These are phyloP conservation scores for Xylariales sp. DNA, from an alignment of 2,329 filamentous ascomycete genomes.

Conservation along the genomic window DNA sequence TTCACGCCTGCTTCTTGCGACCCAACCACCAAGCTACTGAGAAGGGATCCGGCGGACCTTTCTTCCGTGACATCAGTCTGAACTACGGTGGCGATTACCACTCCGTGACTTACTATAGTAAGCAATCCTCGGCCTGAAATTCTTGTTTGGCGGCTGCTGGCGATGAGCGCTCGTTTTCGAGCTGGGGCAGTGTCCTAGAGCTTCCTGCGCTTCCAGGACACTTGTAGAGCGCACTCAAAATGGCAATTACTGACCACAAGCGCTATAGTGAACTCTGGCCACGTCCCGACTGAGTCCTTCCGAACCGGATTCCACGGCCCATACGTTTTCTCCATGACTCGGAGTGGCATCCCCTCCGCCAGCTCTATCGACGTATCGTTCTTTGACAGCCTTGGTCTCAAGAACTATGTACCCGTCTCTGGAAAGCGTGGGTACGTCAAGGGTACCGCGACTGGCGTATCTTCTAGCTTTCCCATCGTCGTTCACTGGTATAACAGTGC, in stretches of 20 bases:
- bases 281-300: constrained; percentile 65
- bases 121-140: background rate
- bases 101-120: constrained; percentile 66
- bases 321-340: constrained; percentile 67
- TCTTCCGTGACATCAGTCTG: constrained; percentile 65
- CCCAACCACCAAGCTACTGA: constrained; percentile 63
- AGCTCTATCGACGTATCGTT: constrained; percentile 64
- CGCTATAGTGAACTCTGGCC: constrained; percentile 62
- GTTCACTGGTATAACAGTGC: constrained; percentile 67
- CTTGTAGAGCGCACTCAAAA: background rate
- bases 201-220: background rate
- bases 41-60: constrained; percentile 67
- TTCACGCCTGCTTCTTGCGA: constrained; percentile 49
- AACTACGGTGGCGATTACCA: constrained; percentile 64
- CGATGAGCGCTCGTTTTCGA: background rate
- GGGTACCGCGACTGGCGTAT: constrained; percentile 65
- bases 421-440: constrained; percentile 62
- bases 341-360: constrained; percentile 59
- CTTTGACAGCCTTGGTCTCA: constrained; percentile 63
- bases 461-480: constrained; percentile 60
- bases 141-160: background rate
- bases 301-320: constrained; percentile 70
- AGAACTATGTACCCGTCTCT: constrained; percentile 62
- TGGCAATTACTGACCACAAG: background rate
- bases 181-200: background rate